Percentiles rank a stretch among this genome's conserved stretches.
Evolutionary conservation across 768 basidiomycete genomes (phyloP).

Genomic region (Trametes cinnabarina): DNA sequence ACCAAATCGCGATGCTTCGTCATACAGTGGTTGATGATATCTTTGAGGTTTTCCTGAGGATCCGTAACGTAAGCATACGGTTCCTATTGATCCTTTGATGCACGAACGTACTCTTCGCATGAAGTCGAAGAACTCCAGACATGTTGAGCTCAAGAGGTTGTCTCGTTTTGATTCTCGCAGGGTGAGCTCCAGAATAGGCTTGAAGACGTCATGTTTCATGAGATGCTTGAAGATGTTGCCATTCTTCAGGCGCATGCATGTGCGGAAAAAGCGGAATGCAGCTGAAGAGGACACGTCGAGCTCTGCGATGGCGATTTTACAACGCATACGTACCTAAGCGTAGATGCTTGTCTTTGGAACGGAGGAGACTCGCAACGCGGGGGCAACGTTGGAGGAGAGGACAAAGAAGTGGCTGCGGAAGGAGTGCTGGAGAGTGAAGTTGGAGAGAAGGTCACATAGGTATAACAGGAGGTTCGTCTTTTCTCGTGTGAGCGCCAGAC

Average conservation of each 20-base stretch:
- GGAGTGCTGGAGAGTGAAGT: constrained; percentile 83
- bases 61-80: too few species aligned
- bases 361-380: constrained; percentile 74
- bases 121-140: constrained; percentile 92
- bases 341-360: constrained; percentile 85
- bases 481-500: constrained; percentile 63
- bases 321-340: constrained; percentile 67
- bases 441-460: constrained; percentile 88
- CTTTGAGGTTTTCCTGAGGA: constrained; percentile 81
- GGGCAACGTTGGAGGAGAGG: constrained; percentile 75
- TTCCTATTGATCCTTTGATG: too few species aligned
- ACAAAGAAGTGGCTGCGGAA: constrained; percentile 92
- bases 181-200: constrained; percentile 83
- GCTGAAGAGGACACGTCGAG: constrained; percentile 46
- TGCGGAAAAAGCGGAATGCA: constrained; percentile 88
- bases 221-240: constrained; percentile 70
- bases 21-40: constrained; percentile 82
- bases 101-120: constrained; percentile 73
- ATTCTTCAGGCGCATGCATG: constrained; percentile 81
- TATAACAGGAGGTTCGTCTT: constrained; percentile 82
- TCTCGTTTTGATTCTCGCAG: constrained; percentile 80
- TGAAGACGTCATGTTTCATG: constrained; percentile 80
- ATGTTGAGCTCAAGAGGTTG: constrained; percentile 91
- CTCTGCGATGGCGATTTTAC: background rate
- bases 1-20: constrained; percentile 66